phyloP scores from a whole-genome alignment of 2,329 filamentous ascomycete species.

The Zasmidium cellare region DNA sequence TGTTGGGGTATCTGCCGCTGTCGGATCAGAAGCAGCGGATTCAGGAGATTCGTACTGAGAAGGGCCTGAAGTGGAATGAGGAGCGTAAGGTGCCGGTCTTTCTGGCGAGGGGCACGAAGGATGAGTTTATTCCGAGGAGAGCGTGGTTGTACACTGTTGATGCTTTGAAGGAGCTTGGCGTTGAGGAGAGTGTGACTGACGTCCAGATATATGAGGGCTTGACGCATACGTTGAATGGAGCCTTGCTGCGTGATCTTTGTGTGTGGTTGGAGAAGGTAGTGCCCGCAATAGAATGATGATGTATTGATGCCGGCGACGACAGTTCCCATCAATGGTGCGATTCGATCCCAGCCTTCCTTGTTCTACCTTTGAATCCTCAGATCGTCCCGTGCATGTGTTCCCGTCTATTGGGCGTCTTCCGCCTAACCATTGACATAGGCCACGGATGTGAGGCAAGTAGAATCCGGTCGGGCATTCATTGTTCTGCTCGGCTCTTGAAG shows the following conservation, averaged over 20 bases:
- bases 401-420: too few relatives aligned
- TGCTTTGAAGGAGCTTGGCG: slow-evolving; percentile 39
- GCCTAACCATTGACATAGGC: too few relatives aligned
- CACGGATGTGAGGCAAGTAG: too few relatives aligned
- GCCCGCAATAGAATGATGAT: slow-evolving; percentile 22
- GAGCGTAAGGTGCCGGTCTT: slow-evolving; percentile 44
- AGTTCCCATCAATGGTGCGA: too few relatives aligned
- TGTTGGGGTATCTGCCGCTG: slow-evolving; percentile 49
- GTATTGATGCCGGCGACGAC: too few relatives aligned
- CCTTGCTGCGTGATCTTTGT: slow-evolving; percentile 48
- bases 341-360: too few relatives aligned
- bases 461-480: too few relatives aligned
- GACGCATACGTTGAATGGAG: slow-evolving; percentile 44
- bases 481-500: too few relatives aligned
- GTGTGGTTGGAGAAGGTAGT: slow-evolving; percentile 41
- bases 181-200: slow-evolving; percentile 39
- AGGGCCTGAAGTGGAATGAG: slow-evolving; percentile 29
- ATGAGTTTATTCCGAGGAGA: slow-evolving; percentile 47
- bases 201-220: slow-evolving; percentile 50
- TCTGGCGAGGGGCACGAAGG: slow-evolving; percentile 46
- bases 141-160: slow-evolving; percentile 37
- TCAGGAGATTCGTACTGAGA: slow-evolving; percentile 4
- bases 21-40: slow-evolving; percentile 27
- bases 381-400: too few relatives aligned
- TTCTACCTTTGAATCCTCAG: too few relatives aligned